These are phyloP conservation scores for Tetracladium marchalianum DNA, from an alignment of 495 filamentous ascomycete genomes.

Conservation along the genomic window DNA sequence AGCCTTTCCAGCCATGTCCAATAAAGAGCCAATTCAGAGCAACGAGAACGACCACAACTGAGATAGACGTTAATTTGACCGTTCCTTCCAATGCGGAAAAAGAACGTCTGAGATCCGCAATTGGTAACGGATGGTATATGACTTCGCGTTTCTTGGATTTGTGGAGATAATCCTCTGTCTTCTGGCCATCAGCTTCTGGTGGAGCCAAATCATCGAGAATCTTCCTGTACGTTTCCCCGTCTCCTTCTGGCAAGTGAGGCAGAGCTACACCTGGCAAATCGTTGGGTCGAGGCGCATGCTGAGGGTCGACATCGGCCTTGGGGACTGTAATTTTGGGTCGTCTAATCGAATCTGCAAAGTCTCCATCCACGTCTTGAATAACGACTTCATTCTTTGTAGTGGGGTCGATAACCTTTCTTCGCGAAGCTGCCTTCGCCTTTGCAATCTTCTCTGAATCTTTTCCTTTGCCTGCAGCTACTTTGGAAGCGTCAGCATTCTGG, in stretches of 20 bases:
- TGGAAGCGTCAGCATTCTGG: conserved; percentile 4
- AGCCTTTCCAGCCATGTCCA: not conserved
- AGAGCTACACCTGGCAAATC: too few species aligned
- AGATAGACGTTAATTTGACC: not conserved
- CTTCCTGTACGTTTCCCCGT: conserved; percentile 3
- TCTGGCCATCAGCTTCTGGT: conserved; percentile 3
- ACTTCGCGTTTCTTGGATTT: conserved; percentile 4
- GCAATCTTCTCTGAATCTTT: conserved; percentile 6
- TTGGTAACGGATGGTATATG: conserved; percentile 1
- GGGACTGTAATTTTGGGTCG: conserved; percentile 8
- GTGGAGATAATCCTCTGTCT: conserved; percentile 4
- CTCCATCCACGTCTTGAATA: conserved; percentile 8
- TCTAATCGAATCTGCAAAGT: conserved; percentile 4
- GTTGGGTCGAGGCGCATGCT: too few species aligned
- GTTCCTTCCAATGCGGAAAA: conserved; percentile 5
- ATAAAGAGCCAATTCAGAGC: conserved; percentile 4
- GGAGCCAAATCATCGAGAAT: conserved; percentile 3
- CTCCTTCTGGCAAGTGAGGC: not conserved
- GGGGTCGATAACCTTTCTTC: conserved; percentile 5
- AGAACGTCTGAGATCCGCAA: conserved; percentile 3
- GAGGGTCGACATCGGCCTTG: not conserved
- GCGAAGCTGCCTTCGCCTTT: conserved; percentile 4
- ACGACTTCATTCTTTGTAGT: conserved; percentile 8
- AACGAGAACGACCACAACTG: not conserved
- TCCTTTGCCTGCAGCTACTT: not conserved